Evolutionary conservation across 257 asterid genomes (phyloP), one percentile per base, ranked within the genome.

Genomic region (Nicotiana paniculata): DNA sequence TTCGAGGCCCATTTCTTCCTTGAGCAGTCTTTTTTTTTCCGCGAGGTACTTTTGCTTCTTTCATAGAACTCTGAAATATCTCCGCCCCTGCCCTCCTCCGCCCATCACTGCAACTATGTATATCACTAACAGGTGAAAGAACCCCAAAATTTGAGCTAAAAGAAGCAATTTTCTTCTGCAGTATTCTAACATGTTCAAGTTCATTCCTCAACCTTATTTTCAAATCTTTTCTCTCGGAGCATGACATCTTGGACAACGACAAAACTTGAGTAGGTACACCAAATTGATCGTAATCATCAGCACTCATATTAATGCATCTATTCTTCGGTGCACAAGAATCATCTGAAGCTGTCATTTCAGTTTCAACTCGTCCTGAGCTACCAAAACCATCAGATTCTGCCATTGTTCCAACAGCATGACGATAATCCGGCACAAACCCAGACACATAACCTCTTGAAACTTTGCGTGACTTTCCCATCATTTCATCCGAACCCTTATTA

Each of bases 381-480:
- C 94, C 93, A 75, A 89, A 87, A 57, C 91, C 90, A 81, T 88
- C 94, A 0, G 95, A 92, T 77, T 92, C 97, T 30, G 89, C 95
- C 84, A 90, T 87, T 16, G 94, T 88, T 85, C 91, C 98, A 28
- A 90, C 88, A 2, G 87, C 93, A 84, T 88, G 90, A 37, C 93
- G 81, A 83, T 83, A 94, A 83, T 93, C 93, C 0, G 97, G 94
- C 81, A 90, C 94, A 82, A 89, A 81, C 33, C 92, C 92, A 11
- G 91, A 65, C 35, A 93, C 76, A 66, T 87, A 80, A 7, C 91
- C 92, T 86, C 88, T 90, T 0, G 93, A 87, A 54, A 89, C 90
- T 84, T 92, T 93, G 74, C 95, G 83, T 15, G 95, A 82, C 81
- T 92, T 94, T 78, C 97, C 97, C 95, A 85, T 91, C 84, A 89